Base-by-base conservation (phyloP, 2,329 filamentous ascomycete species). In the Juglanconis juglandina region DNA sequence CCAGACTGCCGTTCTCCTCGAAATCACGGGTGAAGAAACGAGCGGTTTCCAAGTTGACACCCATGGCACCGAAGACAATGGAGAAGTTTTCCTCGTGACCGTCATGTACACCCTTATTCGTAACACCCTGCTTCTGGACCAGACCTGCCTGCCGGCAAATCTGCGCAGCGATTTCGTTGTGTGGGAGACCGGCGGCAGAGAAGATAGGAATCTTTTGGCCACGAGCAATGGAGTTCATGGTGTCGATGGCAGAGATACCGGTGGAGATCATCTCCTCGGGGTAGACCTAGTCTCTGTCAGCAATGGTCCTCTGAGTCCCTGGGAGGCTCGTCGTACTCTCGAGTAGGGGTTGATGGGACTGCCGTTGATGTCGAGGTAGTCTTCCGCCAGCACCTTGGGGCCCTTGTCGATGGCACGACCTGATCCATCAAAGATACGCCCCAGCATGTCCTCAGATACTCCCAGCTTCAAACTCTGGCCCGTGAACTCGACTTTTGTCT, bases 211-310 rank as follows among this genome's bases (percentile, higher is more conserved):
- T 99, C 85, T 99, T 99, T 77, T 99, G 95, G 65, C 95, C 95
- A 86, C 95, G 92, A 66, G 96, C 95, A 76, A 98, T 96, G 64
- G 90, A 93, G 82, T 92, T 92, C 94, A 98, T 98, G 64, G 93
- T 96, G 75, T 98, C 94, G 72, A 99, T 98, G 73, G 95, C 93
- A 64, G 94, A 98, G 76, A 99, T 99, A 87, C 95, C 95, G 52
- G 95, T 99, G 41, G 94, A 95, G 71, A 99, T 98, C 94, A 99
- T 99, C 80, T 99, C 96, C 81, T 99, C 95, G 71, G 95, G 95
- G 75, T 99, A 99, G 68, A 96, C 91, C 92, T 96, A 66, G 32
- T 47, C 41, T 56, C 42, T 64, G 63, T 71, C 58, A 70, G 67
- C 11, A 49, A 42, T 39, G 13, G 32, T 49, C 33, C 14, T 14